A percentile compares a stretch with the other conserved stretches of the same genome.
Conservation (phyloP, 2,329 filamentous ascomycete species). For the Grosmannia serpens region DNA sequence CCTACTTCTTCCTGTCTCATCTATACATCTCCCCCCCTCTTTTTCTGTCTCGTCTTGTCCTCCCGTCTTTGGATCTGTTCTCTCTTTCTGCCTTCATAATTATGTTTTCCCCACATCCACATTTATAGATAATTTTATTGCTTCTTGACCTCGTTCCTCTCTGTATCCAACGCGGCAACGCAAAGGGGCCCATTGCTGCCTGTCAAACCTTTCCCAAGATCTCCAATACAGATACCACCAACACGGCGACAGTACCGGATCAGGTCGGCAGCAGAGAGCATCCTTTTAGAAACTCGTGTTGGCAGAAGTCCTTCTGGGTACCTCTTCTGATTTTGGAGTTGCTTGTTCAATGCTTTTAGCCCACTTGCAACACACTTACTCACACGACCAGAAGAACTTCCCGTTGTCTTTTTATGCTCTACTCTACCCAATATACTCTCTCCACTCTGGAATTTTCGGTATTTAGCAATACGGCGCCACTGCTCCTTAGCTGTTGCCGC, state of each 20-base stretch:
- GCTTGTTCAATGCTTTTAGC: background rate
- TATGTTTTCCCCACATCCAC: background rate
- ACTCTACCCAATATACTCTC: no score
- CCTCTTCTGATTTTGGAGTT: background rate
- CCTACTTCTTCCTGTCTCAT: background rate
- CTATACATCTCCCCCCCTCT: background rate
- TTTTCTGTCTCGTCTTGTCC: background rate
- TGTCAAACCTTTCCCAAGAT: background rate
- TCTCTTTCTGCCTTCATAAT: background rate
- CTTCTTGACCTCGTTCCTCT: background rate
- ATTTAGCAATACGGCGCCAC: background rate
- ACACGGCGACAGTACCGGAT: background rate
- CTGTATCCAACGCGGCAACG: background rate
- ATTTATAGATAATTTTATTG: background rate
- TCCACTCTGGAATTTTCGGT: background rate
- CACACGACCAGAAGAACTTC: background rate
- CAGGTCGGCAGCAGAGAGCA: background rate
- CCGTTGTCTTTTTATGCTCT: background rate
- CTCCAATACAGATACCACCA: background rate
- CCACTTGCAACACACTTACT: background rate
- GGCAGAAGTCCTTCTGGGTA: background rate
- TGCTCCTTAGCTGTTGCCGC: background rate
- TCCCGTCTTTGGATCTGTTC: background rate
- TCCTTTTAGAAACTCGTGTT: background rate
- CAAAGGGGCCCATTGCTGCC: background rate